phyloP scores from a whole-genome alignment of 1,139 yeast species.

The Debaryomycetaceae sp. region DNA sequence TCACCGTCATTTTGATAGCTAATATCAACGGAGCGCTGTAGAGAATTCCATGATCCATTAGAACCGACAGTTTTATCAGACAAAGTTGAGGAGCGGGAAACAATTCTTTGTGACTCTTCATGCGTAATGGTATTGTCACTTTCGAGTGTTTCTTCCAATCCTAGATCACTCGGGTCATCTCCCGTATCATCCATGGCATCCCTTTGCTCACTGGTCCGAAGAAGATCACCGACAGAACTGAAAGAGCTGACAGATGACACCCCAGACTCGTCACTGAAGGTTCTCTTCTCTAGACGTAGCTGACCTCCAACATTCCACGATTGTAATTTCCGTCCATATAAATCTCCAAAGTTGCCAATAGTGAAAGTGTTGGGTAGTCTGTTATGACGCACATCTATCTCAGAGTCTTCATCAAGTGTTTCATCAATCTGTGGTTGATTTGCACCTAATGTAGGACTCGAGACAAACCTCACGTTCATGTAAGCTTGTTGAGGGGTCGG shows the following conservation, averaged over 20 bases:
- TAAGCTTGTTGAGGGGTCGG: background rate
- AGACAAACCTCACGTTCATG: background rate
- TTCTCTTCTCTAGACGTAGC: constrained; percentile 24
- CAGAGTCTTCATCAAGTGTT: background rate
- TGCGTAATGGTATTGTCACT: background rate
- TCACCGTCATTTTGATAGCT: constrained; percentile 12
- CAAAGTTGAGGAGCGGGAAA: background rate
- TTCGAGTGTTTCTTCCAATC: background rate
- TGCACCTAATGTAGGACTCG: background rate
- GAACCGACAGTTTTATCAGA: constrained; percentile 4
- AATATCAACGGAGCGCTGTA: constrained; percentile 33
- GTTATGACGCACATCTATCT: background rate
- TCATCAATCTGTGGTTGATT: background rate
- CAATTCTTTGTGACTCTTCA: background rate
- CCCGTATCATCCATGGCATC: background rate
- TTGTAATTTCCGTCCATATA: background rate
- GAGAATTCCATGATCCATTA: constrained; percentile 30
- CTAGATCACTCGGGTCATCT: background rate
- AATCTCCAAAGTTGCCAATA: background rate
- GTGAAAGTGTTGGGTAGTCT: background rate
- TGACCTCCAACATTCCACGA: background rate
- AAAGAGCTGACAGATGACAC: constrained; percentile 39
- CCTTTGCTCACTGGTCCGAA: constrained; percentile 10
- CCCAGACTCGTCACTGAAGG: constrained; percentile 37
- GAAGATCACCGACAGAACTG: constrained; percentile 33